Base-by-base conservation (phyloP, 2,329 filamentous ascomycete species). In the Blastomyces emzantsi region DNA sequence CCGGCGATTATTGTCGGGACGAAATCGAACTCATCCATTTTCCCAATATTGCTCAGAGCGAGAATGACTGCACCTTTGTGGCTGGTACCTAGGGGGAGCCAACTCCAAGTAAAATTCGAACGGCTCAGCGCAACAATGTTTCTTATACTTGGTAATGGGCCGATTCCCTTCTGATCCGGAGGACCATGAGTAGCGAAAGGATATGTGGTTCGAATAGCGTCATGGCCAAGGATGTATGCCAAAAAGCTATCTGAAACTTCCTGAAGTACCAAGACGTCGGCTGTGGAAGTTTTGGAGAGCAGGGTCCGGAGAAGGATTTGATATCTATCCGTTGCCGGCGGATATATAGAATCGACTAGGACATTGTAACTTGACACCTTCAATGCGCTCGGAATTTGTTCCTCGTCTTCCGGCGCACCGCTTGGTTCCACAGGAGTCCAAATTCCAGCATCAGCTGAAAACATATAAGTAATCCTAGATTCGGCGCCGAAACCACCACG, bases 221-320 rank as follows among this genome's bases (percentile, higher is more conserved):
- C 64, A 62, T 83, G 71, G 2, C 70, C 68, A 1, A 88, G 80
- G 0, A 89, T 74, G 63, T 79, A 80, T 0, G 79, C 77, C 0
- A 89, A 78, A 65, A 88, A 87, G 51, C 83, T 79, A 65, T 88
- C 85, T 0, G 85, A 87, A 1, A 88, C 83, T 73, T 88, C 87
- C 70, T 89, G 81, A 5, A 89, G 77, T 2, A 77, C 72, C 0
- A 80, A 62, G 25, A 80, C 67, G 62, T 78, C 74, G 2, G 76
- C 73, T 49, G 69, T 66, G 11, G 73, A 73, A 45, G 67, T 65
- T 5, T 73, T 63, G 0, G 72, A 73, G 15, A 75, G 66, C 41
- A 80, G 69, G 3, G 71, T 72, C 22, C 71, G 60, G 30, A 77
- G 64, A 25, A 80, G 66, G 25, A 74, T 68, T 4, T 74, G 69